Conservation (phyloP, 2,329 filamentous ascomycete genomes). For the Teratosphaeria epicoccoides region DNA sequence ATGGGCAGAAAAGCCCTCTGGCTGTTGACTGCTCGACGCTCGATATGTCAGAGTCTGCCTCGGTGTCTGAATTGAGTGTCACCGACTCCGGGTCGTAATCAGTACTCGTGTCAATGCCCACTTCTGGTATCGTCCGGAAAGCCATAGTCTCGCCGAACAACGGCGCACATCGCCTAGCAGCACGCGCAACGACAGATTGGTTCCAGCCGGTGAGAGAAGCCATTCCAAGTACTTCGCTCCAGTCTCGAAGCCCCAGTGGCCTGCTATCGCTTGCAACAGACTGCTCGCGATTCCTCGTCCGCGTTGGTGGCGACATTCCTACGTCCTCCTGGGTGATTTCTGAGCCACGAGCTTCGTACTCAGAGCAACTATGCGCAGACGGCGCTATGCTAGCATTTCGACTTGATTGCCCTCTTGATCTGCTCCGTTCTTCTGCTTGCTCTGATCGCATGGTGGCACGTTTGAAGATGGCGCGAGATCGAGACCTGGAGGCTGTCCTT, state of each 20-base stretch:
- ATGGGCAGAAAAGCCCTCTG: constrained; percentile 13
- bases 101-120: constrained; percentile 18
- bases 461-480: constrained; percentile 7
- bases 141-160: constrained; percentile 65
- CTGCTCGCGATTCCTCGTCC: background rate
- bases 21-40: background rate
- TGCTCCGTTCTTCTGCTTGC: constrained; percentile 1
- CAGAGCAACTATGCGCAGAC: background rate
- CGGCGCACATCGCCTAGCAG: constrained; percentile 61
- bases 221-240: constrained; percentile 73
- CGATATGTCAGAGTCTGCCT: background rate
- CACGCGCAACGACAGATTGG: constrained; percentile 51
- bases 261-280: background rate
- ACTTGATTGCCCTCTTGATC: constrained; percentile 1
- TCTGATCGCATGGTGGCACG: background rate
- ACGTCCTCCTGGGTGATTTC: background rate
- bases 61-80: constrained; percentile 13
- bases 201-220: constrained; percentile 67
- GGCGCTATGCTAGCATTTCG: background rate
- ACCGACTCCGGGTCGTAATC: constrained; percentile 27
- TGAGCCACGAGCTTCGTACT: background rate
- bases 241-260: constrained; percentile 52
- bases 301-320: background rate
- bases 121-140: constrained; percentile 32
- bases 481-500: constrained; percentile 3